Evolutionary conservation across 1,139 yeast species (phyloP), one percentile per base, ranked within the genome.

Genomic region (Magnusiomyces sp.): DNA sequence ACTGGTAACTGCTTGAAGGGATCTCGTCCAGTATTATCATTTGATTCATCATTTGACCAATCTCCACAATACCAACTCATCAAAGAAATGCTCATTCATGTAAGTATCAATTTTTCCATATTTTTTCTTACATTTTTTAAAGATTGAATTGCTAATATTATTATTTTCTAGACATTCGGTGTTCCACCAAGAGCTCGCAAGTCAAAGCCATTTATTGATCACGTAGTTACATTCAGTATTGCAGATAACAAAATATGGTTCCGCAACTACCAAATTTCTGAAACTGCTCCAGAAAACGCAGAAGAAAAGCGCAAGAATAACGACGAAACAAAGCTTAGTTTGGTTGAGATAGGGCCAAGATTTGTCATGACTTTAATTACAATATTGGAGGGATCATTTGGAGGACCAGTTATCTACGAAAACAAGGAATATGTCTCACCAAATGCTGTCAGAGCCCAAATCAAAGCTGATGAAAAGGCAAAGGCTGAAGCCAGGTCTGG

Each of bases 401-500:
- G 97, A 51, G 98, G 99, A 20, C 97, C 98, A 55, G 89, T 92
- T 75, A 88, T 92, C 58, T 92, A 87, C 71, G 98, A 92, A 65
- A 92, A 92, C 73, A 90, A 87, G 74, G 95, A 92, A 69, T 92
- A 87, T 67, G 96, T 92, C 48, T 86, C 95, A 53, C 98, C 98
- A 57, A 92, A 92, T 74, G 81, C 86, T 58, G 95, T 85, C 48
- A 83, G 98, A 72, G 89, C 98, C 13, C 97, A 90, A 73, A 58
- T 76, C 58, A 85, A 80, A 67, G 86, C 83, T 60, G 78, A 84
- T 63, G 81, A 84, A 54, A 97, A 97, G 7, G 78, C 75, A 50
- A 82, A 81, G 61, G 96, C 97, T 46, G 77, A 75, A 61, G 68
- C 79, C 43, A 81, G 97, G 70, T 79, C 85, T 50, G 89, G 85